These are phyloP conservation scores for Microbotryomycetes sp. DNA, from an alignment of 1,284 basidiomycete species.

Conservation along the genomic window DNA sequence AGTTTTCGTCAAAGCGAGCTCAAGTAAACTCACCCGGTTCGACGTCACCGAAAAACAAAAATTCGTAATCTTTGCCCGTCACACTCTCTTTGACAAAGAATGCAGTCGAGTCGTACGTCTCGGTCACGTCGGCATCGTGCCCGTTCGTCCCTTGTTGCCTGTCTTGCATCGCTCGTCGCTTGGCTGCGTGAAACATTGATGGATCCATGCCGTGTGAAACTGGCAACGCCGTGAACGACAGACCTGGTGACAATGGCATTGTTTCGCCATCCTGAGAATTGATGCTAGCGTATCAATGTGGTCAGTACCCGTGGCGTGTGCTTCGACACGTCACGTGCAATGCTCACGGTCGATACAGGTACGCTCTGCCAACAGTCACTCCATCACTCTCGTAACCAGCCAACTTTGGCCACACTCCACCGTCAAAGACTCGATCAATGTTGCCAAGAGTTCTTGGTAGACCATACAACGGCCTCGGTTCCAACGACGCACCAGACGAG, in stretches of 20 bases:
- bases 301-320: neutral
- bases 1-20: neutral
- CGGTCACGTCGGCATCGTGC: neutral
- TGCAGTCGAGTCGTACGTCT: conserved; percentile 59
- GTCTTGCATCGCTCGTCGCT: neutral
- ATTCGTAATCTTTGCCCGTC: conserved; percentile 52
- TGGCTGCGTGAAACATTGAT: conserved; percentile 22
- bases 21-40: conserved; percentile 20
- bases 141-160: conserved; percentile 38
- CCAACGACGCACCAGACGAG: conserved; percentile 26
- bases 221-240: conserved; percentile 61
- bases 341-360: conserved; percentile 30
- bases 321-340: neutral
- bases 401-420: conserved; percentile 37
- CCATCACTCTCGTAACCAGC: conserved; percentile 24
- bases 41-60: conserved; percentile 63
- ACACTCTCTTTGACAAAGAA: conserved; percentile 65
- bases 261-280: neutral
- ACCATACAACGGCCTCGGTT: conserved; percentile 31
- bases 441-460: conserved; percentile 32
- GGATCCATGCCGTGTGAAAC: conserved; percentile 61
- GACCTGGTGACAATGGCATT: conserved; percentile 18
- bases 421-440: conserved; percentile 34
- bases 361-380: conserved; percentile 21
- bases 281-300: neutral